Evolutionary conservation across 2,329 filamentous ascomycete genomes (phyloP), one percentile per base, ranked within the genome.

Genomic region (Trichoderma lentiforme): DNA sequence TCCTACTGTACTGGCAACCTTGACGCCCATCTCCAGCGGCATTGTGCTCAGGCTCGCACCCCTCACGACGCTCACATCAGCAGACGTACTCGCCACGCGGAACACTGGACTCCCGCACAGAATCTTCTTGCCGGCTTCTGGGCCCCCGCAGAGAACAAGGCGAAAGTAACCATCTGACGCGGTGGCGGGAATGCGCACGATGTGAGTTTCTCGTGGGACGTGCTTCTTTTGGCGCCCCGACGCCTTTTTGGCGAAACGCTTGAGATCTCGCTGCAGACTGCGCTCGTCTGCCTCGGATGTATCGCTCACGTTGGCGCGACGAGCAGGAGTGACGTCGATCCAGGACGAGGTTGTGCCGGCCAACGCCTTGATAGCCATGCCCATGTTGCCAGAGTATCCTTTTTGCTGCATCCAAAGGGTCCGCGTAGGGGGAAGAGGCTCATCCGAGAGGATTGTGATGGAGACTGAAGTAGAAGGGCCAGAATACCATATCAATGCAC

Each of bases 111-210:
- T 92, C 0, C 86, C 85, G 73, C 90, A 92, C 0, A 93, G 84
- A 0, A 87, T 83, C 75, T 88, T 90, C 62, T 67, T 73, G 24
- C 68, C 53, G 0, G 68, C 24, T 74, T 86, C 87, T 15, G 74
- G 74, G 0, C 81, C 87, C 0, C 83, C 80, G 73, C 90, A 92
- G 9, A 93, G 82, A 0, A 92, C 87, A 5, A 93, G 81, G 12
- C 91, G 88, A 70, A 92, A 90, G 76, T 93, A 93, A 0, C 91
- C 91, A 77, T 93, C 91, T 0, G 83, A 83, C 0, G 88, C 88
- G 0, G 87, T 83, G 0, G 88, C 87, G 0, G 91, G 91, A 58
- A 93, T 89, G 4, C 90, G 85, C 6, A 92, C 82, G 1, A 93
- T 82, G 32, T 87, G 86, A 0, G 91, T 93, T 78, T 92, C 90